These are phyloP conservation scores for Sporothrix mexicana DNA, from an alignment of 2,329 filamentous ascomycete species.

Conservation along the genomic window DNA sequence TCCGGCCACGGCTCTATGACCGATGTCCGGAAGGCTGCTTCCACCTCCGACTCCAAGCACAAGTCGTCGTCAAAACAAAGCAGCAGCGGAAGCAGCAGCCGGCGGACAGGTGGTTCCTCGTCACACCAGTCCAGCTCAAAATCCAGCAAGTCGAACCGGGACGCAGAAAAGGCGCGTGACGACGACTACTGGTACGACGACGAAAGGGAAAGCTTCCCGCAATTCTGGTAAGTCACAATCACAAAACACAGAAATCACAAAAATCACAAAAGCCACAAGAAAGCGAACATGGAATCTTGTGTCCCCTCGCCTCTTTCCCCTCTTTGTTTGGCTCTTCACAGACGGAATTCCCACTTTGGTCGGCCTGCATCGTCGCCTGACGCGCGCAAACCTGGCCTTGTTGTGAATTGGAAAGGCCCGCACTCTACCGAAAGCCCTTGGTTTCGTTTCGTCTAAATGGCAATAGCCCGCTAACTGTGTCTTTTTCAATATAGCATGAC, in stretches of 20 bases:
- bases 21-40: constrained; percentile 59
- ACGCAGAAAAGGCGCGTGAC: constrained; percentile 58
- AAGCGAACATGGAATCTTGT: constrained; percentile 37
- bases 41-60: constrained; percentile 48
- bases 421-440: neutral
- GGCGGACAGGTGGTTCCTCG: constrained; percentile 38
- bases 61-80: constrained; percentile 42
- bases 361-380: constrained; percentile 13
- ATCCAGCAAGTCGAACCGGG: constrained; percentile 54
- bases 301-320: constrained; percentile 27
- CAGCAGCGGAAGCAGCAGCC: constrained; percentile 47
- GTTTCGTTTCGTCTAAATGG: constrained; percentile 2
- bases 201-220: constrained; percentile 67
- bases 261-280: too few relatives aligned
- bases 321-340: constrained; percentile 10
- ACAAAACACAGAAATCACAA: too few relatives aligned
- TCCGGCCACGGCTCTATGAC: constrained; percentile 63
- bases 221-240: constrained; percentile 64
- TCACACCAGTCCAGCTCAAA: constrained; percentile 47
- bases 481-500: constrained; percentile 60
- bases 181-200: constrained; percentile 59
- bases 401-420: neutral
- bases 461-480: constrained; percentile 10
- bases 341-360: neutral
- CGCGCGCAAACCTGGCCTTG: constrained; percentile 3